Percentiles rank a stretch among this genome's conserved stretches.
Conservation (phyloP, 2,329 filamentous ascomycete species). For the Diaporthe destruens region DNA sequence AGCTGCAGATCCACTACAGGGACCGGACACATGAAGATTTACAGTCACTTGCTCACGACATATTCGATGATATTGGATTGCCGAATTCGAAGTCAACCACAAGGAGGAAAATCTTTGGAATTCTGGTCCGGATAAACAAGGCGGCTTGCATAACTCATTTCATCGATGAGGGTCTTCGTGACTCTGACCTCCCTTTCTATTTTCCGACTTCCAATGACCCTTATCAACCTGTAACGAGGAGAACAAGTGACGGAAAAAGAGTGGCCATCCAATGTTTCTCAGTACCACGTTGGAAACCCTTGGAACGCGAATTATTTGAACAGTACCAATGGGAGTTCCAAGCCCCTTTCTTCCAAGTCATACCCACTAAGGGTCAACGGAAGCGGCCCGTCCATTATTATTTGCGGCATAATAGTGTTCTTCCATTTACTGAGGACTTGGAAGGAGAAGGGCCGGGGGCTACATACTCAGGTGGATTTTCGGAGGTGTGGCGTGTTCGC, state of each 20-base stretch:
- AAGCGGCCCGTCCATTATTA: constrained; percentile 11
- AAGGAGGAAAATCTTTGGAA: constrained; percentile 32
- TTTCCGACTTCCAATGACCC: not conserved
- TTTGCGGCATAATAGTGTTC: not conserved
- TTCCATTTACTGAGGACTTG: constrained; percentile 23
- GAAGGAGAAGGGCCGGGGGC: not conserved
- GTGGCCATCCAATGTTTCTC: not conserved
- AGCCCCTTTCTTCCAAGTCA: constrained; percentile 20
- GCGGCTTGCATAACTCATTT: not conserved
- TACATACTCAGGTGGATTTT: constrained; percentile 17
- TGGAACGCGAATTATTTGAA: constrained; percentile 16
- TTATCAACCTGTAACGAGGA: not conserved
- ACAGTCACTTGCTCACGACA: not conserved
- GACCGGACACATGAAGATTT: not conserved
- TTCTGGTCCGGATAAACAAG: constrained; percentile 3
- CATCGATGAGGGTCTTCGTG: constrained; percentile 20
- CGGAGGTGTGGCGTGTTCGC: constrained; percentile 31
- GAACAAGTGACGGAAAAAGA: not conserved
- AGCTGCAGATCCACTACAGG: not conserved
- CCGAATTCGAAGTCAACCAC: not conserved
- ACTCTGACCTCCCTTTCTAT: constrained; percentile 27
- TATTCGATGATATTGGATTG: not conserved
- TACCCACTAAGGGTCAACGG: not conserved
- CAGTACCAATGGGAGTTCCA: constrained; percentile 33
- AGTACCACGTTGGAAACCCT: not conserved